Percentiles rank a stretch among this genome's conserved stretches.
These are phyloP conservation scores for Pseudocercospora cruenta DNA, from an alignment of 2,329 filamentous ascomycete species.

Conservation along the genomic window DNA sequence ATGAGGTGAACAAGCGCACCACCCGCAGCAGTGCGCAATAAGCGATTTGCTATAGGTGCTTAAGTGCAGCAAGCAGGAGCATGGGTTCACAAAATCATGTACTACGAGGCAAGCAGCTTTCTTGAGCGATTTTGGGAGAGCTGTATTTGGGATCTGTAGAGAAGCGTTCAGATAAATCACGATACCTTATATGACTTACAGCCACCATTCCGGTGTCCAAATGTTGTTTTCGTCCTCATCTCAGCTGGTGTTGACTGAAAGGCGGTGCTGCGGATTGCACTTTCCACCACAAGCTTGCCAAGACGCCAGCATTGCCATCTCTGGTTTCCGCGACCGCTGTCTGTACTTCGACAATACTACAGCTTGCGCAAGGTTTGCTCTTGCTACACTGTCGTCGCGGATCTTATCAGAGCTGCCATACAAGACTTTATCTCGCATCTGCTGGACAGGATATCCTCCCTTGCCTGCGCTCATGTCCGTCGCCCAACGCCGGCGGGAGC, in stretches of 20 bases:
- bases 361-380: no score
- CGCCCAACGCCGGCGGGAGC: background rate
- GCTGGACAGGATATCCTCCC: background rate
- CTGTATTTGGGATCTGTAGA: conserved; percentile 6
- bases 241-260: no score
- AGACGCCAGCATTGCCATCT: no score
- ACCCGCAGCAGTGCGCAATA: conserved; percentile 30
- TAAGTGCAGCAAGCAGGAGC: background rate
- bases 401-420: background rate
- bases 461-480: background rate
- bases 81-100: conserved; percentile 1
- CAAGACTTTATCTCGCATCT: background rate
- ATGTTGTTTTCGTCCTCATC: no score
- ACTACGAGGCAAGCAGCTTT: background rate
- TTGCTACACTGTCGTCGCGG: no score
- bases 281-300: no score
- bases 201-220: background rate
- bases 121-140: conserved; percentile 5
- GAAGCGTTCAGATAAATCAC: conserved; percentile 9
- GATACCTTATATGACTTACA: conserved; percentile 7
- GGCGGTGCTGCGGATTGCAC: no score
- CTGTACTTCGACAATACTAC: no score
- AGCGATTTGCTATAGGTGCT: background rate
- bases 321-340: no score
- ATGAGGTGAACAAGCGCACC: conserved; percentile 61